These are phyloP conservation scores for Pseudogymnoascus sp. DNA, from an alignment of 2,329 filamentous ascomycete species.

Conservation along the genomic window DNA sequence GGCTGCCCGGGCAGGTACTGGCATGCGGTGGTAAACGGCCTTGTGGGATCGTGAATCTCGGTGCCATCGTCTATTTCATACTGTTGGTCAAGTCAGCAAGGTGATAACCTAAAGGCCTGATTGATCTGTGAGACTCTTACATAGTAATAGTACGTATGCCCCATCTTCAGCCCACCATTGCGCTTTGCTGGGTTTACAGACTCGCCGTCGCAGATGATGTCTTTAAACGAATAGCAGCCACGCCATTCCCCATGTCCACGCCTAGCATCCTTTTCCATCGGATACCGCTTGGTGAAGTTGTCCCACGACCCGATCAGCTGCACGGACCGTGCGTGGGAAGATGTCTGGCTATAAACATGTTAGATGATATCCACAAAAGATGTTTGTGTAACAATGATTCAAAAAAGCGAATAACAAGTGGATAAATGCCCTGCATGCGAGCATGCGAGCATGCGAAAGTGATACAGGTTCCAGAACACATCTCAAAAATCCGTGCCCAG, in stretches of 20 bases:
- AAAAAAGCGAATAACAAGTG: background rate
- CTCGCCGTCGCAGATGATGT: conserved; percentile 73
- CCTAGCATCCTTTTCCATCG: conserved; percentile 71
- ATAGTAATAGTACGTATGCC: conserved; percentile 91
- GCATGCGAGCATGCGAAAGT: background rate
- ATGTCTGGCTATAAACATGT: conserved; percentile 42
- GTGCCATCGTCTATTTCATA: conserved; percentile 74
- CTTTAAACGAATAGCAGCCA: conserved; percentile 77
- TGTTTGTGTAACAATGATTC: background rate
- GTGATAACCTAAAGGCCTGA: background rate
- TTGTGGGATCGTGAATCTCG: conserved; percentile 65
- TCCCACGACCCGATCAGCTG: conserved; percentile 90
- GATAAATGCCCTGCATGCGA: background rate
- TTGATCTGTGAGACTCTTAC: conserved; percentile 36
- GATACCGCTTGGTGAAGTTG: conserved; percentile 73
- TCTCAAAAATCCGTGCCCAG: background rate
- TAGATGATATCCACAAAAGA: background rate
- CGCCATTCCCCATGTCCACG: conserved; percentile 72
- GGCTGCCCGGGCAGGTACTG: conserved; percentile 81
- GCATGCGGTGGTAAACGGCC: conserved; percentile 69
- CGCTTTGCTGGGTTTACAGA: conserved; percentile 45
- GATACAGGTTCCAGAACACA: background rate
- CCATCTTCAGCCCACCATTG: conserved; percentile 81
- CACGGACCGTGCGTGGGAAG: conserved; percentile 57
- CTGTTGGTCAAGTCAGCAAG: conserved; percentile 35